Evolutionary conservation across 2,329 filamentous ascomycete genomes (phyloP), one percentile per base, ranked within the genome.

Genomic region (Phialocephala sp.): DNA sequence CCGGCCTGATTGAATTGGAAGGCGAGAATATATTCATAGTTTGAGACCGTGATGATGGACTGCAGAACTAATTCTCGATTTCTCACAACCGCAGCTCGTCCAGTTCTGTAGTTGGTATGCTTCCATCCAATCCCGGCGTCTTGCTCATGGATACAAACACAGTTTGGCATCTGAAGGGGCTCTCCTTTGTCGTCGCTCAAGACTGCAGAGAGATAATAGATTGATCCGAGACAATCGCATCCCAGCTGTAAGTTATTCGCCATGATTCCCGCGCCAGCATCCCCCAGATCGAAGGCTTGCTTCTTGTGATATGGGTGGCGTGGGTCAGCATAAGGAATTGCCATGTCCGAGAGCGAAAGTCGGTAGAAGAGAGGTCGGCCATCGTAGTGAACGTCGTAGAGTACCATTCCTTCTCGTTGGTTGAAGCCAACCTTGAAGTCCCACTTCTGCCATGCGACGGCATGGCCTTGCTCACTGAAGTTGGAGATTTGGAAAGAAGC

Each of bases 11-110:
- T 89, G 79, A 91, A 90, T 60, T 88, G 85, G 77, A 89, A 91
- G 2, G 88, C 88, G 43, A 91, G 82, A 71, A 91, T 90, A 74
- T 91, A 91, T 73, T 91, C 89, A 77, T 91, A 91, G 77, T 91
- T 91, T 12, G 87, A 83, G 4, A 91, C 87, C 0, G 88, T 91
- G 77, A 90, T 89, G 75, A 91, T 91, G 72, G 85, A 86, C 74
- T 91, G 89, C 6, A 91, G 75, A 0, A 91, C 88, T 4, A 91
- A 78, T 74, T 91, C 87, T 32, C 89, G 82, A 68, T 85, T 87
- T 22, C 89, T 84, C 20, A 85, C 84, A 4, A 90, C 82, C 0
- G 86, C 88, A 1, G 89, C 87, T 11, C 87, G 81, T 0, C 84
- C 85, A 5, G 87, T 90, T 11, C 89, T 81, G 78, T 90, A 77